Conservation (phyloP, 306 rosid species). For the Ammopiptanthus mongolicus region DNA sequence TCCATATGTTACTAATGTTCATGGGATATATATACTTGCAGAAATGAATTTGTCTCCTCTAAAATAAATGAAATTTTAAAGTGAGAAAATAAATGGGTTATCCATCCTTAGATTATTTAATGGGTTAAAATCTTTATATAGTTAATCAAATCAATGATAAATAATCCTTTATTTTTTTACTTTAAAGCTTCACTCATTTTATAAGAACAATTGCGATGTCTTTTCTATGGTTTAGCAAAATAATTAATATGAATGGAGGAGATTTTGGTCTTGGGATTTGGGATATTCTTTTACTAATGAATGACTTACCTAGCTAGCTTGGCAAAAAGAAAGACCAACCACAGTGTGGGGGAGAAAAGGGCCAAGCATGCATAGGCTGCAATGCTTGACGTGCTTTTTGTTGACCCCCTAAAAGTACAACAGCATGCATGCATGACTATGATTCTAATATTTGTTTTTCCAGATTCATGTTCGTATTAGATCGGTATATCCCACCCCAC, state of each 20-base stretch:
- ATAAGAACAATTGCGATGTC: too few relatives aligned
- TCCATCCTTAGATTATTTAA: too few relatives aligned
- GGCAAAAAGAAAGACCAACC: not conserved
- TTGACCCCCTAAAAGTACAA: slow-evolving; percentile 20
- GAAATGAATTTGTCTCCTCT: too few relatives aligned
- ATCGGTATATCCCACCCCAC: too few relatives aligned
- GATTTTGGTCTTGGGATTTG: not conserved
- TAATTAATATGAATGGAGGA: not conserved
- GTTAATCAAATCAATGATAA: too few relatives aligned
- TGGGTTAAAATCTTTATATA: too few relatives aligned
- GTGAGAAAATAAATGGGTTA: too few relatives aligned
- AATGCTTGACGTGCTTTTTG: slow-evolving; percentile 1
- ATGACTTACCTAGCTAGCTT: too few relatives aligned
- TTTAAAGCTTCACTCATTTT: too few relatives aligned
- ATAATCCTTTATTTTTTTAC: too few relatives aligned
- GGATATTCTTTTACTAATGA: not conserved
- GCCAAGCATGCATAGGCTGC: not conserved
- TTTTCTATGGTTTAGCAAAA: not conserved
- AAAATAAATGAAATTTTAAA: too few relatives aligned
- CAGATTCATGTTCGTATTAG: too few relatives aligned
- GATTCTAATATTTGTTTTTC: not conserved
- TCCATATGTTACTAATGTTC: not conserved
- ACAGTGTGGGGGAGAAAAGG: not conserved
- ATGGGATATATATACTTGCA: not conserved
- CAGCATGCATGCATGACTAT: slow-evolving; percentile 7